phyloP scores from a whole-genome alignment of 305 asterid species.

The Fraxinus angustifolia region DNA sequence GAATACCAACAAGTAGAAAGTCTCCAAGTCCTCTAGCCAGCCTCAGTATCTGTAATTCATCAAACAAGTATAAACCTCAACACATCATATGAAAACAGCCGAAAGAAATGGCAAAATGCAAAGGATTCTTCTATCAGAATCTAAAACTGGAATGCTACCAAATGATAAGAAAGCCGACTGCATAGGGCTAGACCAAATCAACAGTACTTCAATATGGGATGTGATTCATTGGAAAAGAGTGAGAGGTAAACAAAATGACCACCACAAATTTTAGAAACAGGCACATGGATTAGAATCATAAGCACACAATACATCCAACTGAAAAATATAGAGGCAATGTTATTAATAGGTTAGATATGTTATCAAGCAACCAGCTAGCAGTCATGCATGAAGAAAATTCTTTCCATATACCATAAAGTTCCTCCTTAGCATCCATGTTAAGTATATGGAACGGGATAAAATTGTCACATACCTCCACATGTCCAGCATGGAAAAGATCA shows the following conservation, averaged over 20 bases:
- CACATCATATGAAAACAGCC: not conserved
- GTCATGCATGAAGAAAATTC: not conserved
- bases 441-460: conserved; percentile 7
- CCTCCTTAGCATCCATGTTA: conserved; percentile 3
- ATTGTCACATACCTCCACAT: conserved; percentile 68
- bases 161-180: not conserved
- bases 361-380: not conserved
- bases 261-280: not conserved
- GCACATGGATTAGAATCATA: not conserved
- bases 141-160: not conserved
- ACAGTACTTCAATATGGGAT: not conserved
- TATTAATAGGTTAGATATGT: not conserved
- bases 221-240: not conserved
- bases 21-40: conserved; percentile 97
- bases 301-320: not conserved
- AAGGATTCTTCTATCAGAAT: not conserved
- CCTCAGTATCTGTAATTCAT: conserved; percentile 61
- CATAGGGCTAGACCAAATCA: not conserved
- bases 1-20: conserved; percentile 98
- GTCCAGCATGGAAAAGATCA: conserved; percentile 98
- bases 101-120: conserved; percentile 11
- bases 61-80: conserved; percentile 19
- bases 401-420: not conserved
- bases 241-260: not conserved
- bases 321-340: not conserved